These are phyloP conservation scores for Meredithiella fracta DNA, from an alignment of 2,329 filamentous ascomycete species.

Conservation along the genomic window DNA sequence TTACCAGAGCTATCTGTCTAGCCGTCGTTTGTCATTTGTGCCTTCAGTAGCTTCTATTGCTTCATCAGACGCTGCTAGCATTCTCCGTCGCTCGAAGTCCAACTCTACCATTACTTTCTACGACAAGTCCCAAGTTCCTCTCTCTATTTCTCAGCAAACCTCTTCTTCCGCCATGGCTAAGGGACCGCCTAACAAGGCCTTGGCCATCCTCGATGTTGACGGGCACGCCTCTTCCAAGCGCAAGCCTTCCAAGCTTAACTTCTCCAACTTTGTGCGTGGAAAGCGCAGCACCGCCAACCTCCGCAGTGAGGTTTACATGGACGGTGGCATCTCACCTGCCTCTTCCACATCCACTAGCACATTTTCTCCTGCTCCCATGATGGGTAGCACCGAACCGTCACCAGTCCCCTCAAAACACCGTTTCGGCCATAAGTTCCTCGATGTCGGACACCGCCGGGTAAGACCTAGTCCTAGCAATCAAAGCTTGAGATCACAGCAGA, in stretches of 20 bases:
- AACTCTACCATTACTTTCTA: conserved; percentile 41
- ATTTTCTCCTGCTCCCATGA: conserved; percentile 22
- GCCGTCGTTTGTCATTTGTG: conserved; percentile 7
- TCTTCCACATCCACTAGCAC: conserved; percentile 20
- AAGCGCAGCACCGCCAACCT: conserved; percentile 20
- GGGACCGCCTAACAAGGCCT: conserved; percentile 33
- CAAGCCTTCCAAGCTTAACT: conserved; percentile 34
- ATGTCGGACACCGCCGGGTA: conserved; percentile 6
- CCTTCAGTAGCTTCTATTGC: conserved; percentile 16
- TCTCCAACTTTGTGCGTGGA: conserved; percentile 22
- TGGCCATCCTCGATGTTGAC: conserved; percentile 31
- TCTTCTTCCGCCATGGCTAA: conserved; percentile 43
- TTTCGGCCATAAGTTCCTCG: conserved; percentile 11
- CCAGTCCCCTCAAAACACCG: conserved; percentile 9
- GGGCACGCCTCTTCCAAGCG: conserved; percentile 20
- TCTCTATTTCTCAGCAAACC: conserved; percentile 43
- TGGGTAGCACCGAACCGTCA: not conserved
- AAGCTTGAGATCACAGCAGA: conserved; percentile 9
- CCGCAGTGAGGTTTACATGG: conserved; percentile 21
- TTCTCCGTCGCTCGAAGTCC: conserved; percentile 32
- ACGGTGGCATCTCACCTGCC: conserved; percentile 23
- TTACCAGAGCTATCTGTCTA: conserved; percentile 3
- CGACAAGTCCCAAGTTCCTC: conserved; percentile 37
- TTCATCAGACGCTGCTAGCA: conserved; percentile 27
- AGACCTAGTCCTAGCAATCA: conserved; percentile 8